phyloP scores from a whole-genome alignment of 2,329 filamentous ascomycete genomes.

The Neofusicoccum ribis region DNA sequence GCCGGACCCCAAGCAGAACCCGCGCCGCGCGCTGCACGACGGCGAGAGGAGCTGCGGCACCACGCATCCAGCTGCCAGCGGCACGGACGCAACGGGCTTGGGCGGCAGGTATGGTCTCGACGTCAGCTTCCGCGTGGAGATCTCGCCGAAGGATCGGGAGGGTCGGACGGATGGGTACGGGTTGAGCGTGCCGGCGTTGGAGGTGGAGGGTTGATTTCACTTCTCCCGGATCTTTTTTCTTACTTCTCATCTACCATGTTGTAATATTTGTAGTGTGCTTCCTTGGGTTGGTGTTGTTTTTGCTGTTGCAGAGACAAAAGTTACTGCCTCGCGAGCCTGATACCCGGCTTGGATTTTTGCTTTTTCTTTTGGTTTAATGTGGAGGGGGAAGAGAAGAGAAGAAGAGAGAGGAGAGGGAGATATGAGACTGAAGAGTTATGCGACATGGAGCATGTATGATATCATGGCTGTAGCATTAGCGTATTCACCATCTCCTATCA shows the following conservation, averaged over 20 bases:
- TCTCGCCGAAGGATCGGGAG: slow-evolving; percentile 44
- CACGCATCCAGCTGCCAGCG: slow-evolving; percentile 67
- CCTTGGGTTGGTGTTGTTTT: neutral
- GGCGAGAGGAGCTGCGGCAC: slow-evolving; percentile 82
- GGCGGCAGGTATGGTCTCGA: slow-evolving; percentile 48
- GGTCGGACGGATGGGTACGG: slow-evolving; percentile 53
- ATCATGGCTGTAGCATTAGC: too few relatives aligned
- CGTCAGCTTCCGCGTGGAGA: slow-evolving; percentile 51
- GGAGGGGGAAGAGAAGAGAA: too few relatives aligned
- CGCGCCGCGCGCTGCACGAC: slow-evolving; percentile 65
- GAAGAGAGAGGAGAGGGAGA: too few relatives aligned
- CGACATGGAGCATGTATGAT: too few relatives aligned
- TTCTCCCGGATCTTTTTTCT: too few relatives aligned
- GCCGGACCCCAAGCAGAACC: slow-evolving; percentile 52
- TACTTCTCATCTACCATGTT: neutral
- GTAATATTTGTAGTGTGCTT: neutral
- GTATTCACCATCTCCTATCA: too few relatives aligned
- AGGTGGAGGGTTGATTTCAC: slow-evolving; percentile 18
- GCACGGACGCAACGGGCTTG: slow-evolving; percentile 43
- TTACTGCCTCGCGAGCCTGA: neutral
- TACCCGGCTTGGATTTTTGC: neutral
- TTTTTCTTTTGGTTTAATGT: neutral
- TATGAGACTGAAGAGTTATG: too few relatives aligned
- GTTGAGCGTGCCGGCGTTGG: slow-evolving; percentile 48
- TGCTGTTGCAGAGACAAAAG: neutral